phyloP scores from a whole-genome alignment of 2,329 filamentous ascomycete genomes.

The Colletotrichum spinosum region DNA sequence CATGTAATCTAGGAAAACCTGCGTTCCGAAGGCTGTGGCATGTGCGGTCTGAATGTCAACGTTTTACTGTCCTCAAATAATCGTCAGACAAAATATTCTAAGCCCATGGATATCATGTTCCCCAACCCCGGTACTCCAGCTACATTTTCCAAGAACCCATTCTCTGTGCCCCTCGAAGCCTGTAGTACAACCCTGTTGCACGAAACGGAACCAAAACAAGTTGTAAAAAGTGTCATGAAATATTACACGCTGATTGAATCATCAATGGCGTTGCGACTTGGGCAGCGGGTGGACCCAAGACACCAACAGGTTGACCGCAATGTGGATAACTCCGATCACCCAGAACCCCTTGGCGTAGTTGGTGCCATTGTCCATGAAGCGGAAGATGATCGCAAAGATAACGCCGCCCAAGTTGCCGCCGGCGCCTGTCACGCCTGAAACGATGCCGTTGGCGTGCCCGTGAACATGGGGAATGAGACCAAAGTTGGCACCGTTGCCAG shows the following conservation, averaged over 20 bases:
- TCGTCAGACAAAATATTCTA: background rate
- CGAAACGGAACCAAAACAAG: background rate
- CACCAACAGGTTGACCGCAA: slow-evolving; percentile 76
- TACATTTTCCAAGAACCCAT: background rate
- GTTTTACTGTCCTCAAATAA: background rate
- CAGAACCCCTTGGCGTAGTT: slow-evolving; percentile 79
- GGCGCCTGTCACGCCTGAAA: slow-evolving; percentile 83
- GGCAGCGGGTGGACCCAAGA: slow-evolving; percentile 67
- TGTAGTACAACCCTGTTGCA: background rate
- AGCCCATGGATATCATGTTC: slow-evolving; percentile 33
- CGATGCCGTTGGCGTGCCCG: slow-evolving; percentile 80
- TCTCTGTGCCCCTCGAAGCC: background rate
- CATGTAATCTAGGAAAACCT: too few relatives aligned
- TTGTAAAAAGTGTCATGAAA: background rate
- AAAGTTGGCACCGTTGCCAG: slow-evolving; percentile 88
- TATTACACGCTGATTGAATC: background rate
- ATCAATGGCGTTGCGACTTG: slow-evolving; percentile 53
- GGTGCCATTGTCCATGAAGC: slow-evolving; percentile 72
- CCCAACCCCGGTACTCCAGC: slow-evolving; percentile 24
- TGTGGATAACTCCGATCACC: slow-evolving; percentile 83
- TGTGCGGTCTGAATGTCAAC: background rate
- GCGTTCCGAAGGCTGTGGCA: too few relatives aligned
- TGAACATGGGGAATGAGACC: slow-evolving; percentile 88
- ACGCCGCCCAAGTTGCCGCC: slow-evolving; percentile 88
- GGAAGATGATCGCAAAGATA: slow-evolving; percentile 85